Evolutionary conservation across 2,329 filamentous ascomycete genomes (phyloP).

Genomic region (Hymenoscyphus albidus): DNA sequence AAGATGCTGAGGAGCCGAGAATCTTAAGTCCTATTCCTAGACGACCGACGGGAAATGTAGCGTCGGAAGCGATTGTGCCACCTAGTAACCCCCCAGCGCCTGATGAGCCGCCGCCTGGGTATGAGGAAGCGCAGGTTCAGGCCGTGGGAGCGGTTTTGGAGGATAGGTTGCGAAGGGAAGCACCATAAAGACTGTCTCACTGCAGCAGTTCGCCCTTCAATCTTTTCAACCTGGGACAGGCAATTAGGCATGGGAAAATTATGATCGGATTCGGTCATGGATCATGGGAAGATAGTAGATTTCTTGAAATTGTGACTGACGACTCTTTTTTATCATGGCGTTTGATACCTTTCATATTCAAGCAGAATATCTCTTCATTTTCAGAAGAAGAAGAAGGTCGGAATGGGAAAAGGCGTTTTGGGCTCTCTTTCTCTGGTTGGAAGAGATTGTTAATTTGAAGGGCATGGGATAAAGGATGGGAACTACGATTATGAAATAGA

Average conservation of each 20-base stretch:
- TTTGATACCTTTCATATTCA: not conserved
- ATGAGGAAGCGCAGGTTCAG: constrained; percentile 84
- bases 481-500: not conserved
- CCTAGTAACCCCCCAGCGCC: constrained; percentile 39
- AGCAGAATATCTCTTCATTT: constrained; percentile 3
- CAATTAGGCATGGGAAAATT: not conserved
- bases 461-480: not conserved
- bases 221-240: too few relatives aligned
- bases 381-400: not conserved
- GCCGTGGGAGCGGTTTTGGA: constrained; percentile 55
- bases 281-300: not conserved
- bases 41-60: constrained; percentile 28
- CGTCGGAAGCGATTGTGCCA: not conserved
- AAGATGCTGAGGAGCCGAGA: constrained; percentile 21
- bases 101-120: constrained; percentile 80
- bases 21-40: constrained; percentile 25
- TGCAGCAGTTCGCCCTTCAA: not conserved
- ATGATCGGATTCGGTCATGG: not conserved
- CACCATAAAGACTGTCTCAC: not conserved
- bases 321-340: constrained; percentile 3
- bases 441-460: not conserved
- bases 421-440: not conserved
- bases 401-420: constrained; percentile 13
- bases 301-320: not conserved
- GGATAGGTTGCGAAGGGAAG: constrained; percentile 68